phyloP scores from a whole-genome alignment of 139 green algal genomes.

The Haematococcus lacustris region DNA sequence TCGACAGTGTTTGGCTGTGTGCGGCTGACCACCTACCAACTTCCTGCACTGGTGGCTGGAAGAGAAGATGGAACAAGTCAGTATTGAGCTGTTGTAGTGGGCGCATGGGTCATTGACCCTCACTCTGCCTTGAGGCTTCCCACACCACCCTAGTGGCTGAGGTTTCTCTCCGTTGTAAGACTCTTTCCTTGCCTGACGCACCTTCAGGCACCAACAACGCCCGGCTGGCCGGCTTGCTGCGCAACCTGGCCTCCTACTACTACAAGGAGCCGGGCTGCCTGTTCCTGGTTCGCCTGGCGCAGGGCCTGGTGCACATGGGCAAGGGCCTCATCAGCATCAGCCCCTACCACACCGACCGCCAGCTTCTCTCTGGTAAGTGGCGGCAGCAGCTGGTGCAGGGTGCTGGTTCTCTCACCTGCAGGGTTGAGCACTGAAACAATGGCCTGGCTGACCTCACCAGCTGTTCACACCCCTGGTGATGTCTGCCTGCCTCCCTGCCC shows the following conservation, averaged over 20 bases:
- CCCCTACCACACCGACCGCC: conserved; percentile 83
- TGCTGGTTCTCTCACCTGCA: not conserved
- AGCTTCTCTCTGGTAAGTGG: conserved; percentile 71
- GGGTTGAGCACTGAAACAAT: not conserved
- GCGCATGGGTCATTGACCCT: too few relatives aligned
- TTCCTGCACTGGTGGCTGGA: not conserved
- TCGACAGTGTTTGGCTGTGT: not conserved
- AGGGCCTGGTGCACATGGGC: conserved; percentile 88
- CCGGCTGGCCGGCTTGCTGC: conserved; percentile 72
- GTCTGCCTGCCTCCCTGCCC: too few relatives aligned
- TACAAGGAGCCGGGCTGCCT: conserved; percentile 93
- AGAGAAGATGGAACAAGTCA: not conserved
- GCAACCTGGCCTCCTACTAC: conserved; percentile 87
- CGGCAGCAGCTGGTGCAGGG: not conserved
- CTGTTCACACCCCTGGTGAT: too few relatives aligned
- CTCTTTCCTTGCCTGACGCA: not conserved
- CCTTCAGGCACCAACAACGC: conserved; percentile 98
- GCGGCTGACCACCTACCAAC: not conserved
- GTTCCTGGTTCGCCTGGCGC: conserved; percentile 72
- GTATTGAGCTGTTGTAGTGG: not conserved
- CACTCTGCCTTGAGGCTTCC: too few relatives aligned
- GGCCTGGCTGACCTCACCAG: too few relatives aligned
- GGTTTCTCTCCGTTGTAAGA: not conserved
- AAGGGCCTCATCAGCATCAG: conserved; percentile 92
- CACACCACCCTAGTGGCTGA: too few relatives aligned